Base-by-base conservation (phyloP, 768 basidiomycete species). In the Kwoniella newhampshirensis region DNA sequence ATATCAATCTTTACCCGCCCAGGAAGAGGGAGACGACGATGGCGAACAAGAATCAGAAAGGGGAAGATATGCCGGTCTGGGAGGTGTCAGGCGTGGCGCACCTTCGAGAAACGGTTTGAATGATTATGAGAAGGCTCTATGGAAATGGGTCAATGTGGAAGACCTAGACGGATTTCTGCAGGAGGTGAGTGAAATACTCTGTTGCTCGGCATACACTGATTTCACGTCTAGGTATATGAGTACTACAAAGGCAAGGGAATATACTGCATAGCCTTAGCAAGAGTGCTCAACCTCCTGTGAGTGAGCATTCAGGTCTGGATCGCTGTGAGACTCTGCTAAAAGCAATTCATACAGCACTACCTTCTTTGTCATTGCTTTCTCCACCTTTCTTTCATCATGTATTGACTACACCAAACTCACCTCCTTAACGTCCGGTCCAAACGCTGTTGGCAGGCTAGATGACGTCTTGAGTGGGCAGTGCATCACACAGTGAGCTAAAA, bases 131-230 rank as follows among this genome's bases (percentile, higher is more conserved):
- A 86, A 85, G 57, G 96, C 96, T 0, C 77, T 98, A 45, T 99
- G 96, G 96, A 88, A 89, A 56, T 99, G 96, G 96, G 91, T 97
- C 57, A 99, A 99, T 73, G 91, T 98, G 12, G 91, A 91, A 73
- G 97, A 99, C 73, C 82, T 99, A 36, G 96, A 99, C 70, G 86
- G 85, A 7, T 99, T 93, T 76, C 78, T 99, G 26, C 90, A 94
- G 77, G 91, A 97, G 62, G 90, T 90, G 36, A 54, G 75, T 37
- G 15, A 30, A 2, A 21, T 9, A 46, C n/a, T 46, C 8, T 11
- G 12, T 41, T 18, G 13, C n/a, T 46, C 9, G n/a, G 26, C 12
- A 48, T 43, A 20, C 28, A 28, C 26, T 49, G 41, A 52, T 18
- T 6, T 7, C 17, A 5, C 8, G 40, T 42, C 8, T 5, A 80